Base-by-base conservation (phyloP, 345 rosid species). In the Moringa oleifera region DNA sequence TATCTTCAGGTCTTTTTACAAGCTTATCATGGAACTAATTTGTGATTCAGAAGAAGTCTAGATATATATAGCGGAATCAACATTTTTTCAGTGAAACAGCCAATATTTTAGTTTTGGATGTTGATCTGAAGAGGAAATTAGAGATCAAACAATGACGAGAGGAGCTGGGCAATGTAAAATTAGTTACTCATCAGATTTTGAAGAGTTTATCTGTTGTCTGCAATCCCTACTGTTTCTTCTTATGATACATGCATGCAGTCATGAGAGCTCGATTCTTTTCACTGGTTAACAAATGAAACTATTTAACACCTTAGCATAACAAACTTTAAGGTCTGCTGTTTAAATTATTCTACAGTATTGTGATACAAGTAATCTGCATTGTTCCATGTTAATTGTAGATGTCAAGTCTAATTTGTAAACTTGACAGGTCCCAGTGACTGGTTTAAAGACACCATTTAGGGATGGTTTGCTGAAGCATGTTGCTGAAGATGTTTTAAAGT, bases 401-500 rank as follows among this genome's bases (percentile, higher is more conserved):
- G 11, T 25, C 33, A 66, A 57, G 22, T 75, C 68, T 74, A 59
- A 79, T 55, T 20, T 54, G 15, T 20, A 33, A 24, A 10, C 45
- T 69, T 53, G 60, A 51, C 64, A 94, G 99, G 99, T 91, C 62
- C 95, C 97, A 58, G 81, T 64, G 63, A 81, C 84, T 46, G 99
- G 96, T 61, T 68, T 94, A 28, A 87, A 79, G 81, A 89, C 99
- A 8, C 96, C 97, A 20, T 94, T 93, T 65, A 86, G 95, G 59
- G 96, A 85, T 81, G 96, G 95, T 61, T 74, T 73, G 49, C 68
- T 88, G 66, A 80, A 67, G 83, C 88, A 88, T 64, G 79, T 94
- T 45, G 95, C 95, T 22, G 91, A 88, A 83, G 90, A 90, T 70
- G 87, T 94, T 68, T 45, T 94, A 41, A 81, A 86, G 73, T 72